Evolutionary conservation across 768 basidiomycete genomes (phyloP), one percentile per base, ranked within the genome.

Genomic region (Cyathus striatus): DNA sequence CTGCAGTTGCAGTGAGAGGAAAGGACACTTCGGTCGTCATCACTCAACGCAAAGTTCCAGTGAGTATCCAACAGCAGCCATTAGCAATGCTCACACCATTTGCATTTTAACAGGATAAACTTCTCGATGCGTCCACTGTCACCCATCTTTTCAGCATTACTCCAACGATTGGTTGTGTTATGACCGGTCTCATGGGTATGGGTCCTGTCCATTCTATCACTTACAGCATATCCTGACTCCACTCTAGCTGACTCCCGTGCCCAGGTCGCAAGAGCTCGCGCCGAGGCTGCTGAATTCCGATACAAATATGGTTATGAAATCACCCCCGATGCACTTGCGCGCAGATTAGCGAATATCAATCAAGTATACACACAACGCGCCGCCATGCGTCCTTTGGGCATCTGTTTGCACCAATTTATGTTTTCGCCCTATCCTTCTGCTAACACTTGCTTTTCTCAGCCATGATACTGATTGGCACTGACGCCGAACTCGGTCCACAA

Each of bases 271-370:
- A 81, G 94, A 21, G 93, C 96, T 22, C 82, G 90, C 42, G 62
- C 70, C 38, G 95, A 99, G 64, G 95, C 95, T 14, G 90, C 88
- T 12, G 80, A 90, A 6, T 97, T 92, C 73, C 76, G 93, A 51
- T 90, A 95, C 72, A 97, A 96, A 64, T 95, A 86, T 57, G 96
- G 96, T 22, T 94, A 98, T 59, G 96, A 99, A 68, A 96, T 99
- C 55, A 95, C 94, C 2, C 92, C 95, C 3, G 94, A 96, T 59
- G 86, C 89, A n/a, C 76, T 99, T 34, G 90, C 96, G 17, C 83
- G 93, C 50, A 78, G 95, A 37, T 70, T 99, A 57, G 96, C 95
- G 23, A 96, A 97, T 63, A 92, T 98, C 63, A 98, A 97, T 59
- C 96, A 98, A 66, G 95, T 97, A 1, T 97, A 97, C 66, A 99